Conservation (phyloP, 1,139 yeast species). For the Pichia sp. region DNA sequence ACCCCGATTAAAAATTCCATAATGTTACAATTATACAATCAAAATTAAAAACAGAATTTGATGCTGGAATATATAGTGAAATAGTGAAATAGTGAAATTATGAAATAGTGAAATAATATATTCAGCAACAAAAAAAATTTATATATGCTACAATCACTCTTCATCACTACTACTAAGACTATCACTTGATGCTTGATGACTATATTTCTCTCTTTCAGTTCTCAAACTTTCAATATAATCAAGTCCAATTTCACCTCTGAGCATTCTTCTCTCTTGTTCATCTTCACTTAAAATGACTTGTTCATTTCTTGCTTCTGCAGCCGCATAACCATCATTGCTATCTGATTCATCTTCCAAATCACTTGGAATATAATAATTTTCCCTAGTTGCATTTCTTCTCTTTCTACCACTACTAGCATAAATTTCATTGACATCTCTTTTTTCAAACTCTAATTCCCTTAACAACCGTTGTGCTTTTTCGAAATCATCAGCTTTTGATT, state of each 20-base stretch:
- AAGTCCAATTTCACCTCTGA: constrained; percentile 15
- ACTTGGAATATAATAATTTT: constrained; percentile 14
- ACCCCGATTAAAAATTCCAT: too few relatives aligned
- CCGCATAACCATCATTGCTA: constrained; percentile 14
- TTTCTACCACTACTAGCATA: constrained; percentile 3
- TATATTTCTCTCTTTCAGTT: constrained; percentile 7
- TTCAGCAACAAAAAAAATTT: neutral
- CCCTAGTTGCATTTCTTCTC: constrained; percentile 17
- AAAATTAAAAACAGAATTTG: too few relatives aligned
- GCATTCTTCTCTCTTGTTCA: constrained; percentile 15
- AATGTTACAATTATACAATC: too few relatives aligned
- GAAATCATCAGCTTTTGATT: constrained; percentile 1
- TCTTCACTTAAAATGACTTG: constrained; percentile 19
- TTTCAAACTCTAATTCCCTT: constrained; percentile 15
- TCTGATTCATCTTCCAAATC: constrained; percentile 5
- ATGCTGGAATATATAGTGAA: too few relatives aligned
- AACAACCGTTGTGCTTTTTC: constrained; percentile 8
- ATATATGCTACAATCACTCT: neutral
- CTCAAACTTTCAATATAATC: constrained; percentile 10
- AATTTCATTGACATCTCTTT: constrained; percentile 9
- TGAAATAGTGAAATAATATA: too few relatives aligned
- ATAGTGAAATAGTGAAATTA: too few relatives aligned
- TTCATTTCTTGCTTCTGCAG: constrained; percentile 16
- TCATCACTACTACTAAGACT: constrained; percentile 10
- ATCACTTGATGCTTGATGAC: constrained; percentile 1